These are phyloP conservation scores for Schwanniomyces occidentalis DNA, from an alignment of 805 yeast genomes.

Conservation along the genomic window DNA sequence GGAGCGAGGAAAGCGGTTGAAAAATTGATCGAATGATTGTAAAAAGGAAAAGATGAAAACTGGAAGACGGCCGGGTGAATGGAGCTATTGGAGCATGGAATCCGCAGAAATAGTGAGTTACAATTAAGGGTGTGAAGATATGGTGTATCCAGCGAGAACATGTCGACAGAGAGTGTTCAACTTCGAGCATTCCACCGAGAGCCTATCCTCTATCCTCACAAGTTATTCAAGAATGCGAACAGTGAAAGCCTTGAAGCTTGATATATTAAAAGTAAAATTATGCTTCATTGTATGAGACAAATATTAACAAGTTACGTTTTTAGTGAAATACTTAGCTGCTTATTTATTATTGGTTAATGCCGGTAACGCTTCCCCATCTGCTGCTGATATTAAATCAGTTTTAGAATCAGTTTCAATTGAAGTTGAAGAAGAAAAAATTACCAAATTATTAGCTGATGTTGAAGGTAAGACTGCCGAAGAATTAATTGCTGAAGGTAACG, in stretches of 20 bases:
- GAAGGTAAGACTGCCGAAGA: conserved; percentile 92
- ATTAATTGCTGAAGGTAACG: conserved; percentile 91
- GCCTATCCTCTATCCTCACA: too few relatives aligned
- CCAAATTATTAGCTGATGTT: conserved; percentile 76
- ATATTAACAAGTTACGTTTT: conserved; percentile 10
- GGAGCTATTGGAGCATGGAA: too few relatives aligned
- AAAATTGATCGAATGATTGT: too few relatives aligned
- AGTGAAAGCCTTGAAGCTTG: not conserved
- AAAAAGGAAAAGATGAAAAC: too few relatives aligned
- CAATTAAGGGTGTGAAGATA: too few relatives aligned
- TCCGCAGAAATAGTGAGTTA: too few relatives aligned
- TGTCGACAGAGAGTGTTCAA: too few relatives aligned
- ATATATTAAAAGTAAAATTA: not conserved
- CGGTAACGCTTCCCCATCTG: conserved; percentile 93
- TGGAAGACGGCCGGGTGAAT: too few relatives aligned
- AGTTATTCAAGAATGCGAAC: too few relatives aligned
- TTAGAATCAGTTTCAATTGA: conserved; percentile 95
- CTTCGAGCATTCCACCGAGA: too few relatives aligned
- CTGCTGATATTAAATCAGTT: conserved; percentile 84
- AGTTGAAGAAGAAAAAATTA: conserved; percentile 85
- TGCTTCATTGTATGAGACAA: conserved; percentile 1
- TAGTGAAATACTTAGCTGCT: conserved; percentile 99
- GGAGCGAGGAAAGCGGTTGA: too few relatives aligned
- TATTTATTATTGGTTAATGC: conserved; percentile 97
- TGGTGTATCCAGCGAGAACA: too few relatives aligned